Evolutionary conservation across 148 eudicot genomes (phyloP), one percentile per base, ranked within the genome.

Genomic region (Fagopyrum esculentum): DNA sequence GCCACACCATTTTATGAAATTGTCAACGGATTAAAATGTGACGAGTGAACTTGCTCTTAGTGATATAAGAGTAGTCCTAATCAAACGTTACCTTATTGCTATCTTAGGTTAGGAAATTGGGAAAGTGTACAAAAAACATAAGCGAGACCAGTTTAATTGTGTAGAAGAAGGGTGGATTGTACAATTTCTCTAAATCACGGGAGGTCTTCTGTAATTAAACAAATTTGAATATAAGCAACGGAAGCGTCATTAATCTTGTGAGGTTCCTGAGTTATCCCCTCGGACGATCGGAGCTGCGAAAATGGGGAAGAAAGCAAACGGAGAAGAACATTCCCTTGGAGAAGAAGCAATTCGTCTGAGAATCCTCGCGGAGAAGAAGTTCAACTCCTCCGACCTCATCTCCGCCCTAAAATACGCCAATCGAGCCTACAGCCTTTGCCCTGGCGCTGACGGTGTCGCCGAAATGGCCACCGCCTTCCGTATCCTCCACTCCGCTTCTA

Each of bases 381-480:
- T 76, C 96, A 79, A 48, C 46, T 74, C 90, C 56, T 73, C 83
- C 61, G 63, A 83, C 47, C 85, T 90, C 78, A 81, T 73, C 61
- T 74, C 88, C 40, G 92, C 96, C 69, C 75, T 87, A 6, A 80
- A 83, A 48, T 77, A 81, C 76, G 90, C 91, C 73, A 78, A 60
- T 26, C 78, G 66, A 0, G 89, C 96, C 40, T 87, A 77, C 79
- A 61, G 77, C 8, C 84, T 87, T 73, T 75, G 50, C 52, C 91
- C 92, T 26, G 44, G 76, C 45, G 83, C 85, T 73, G 71, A 77
- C 45, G 90, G 88, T 79, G 48, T 89, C 40, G 16, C 84, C 71
- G 89, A 87, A 54, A 54, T 85, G 74, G 77, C 89, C 83, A 73
- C 92, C 77, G 82, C 96, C 66, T 82, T 85, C 81, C 46, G 81